Evolutionary conservation across 176 grass and related monocot genomes (phyloP).

Genomic region (Paspalum notatum): DNA sequence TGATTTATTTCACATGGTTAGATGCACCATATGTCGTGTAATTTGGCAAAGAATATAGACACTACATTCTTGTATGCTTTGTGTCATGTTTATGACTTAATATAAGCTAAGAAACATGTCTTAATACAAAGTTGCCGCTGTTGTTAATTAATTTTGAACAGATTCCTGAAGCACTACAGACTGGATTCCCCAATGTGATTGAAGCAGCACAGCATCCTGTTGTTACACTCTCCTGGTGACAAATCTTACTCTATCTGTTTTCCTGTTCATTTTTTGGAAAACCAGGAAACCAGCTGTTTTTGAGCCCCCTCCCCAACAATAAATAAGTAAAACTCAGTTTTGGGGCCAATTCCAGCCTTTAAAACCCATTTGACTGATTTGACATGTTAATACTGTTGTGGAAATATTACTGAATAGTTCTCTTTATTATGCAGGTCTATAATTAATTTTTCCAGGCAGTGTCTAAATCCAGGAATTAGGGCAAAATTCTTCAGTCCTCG

Average conservation of each 20-base stretch:
- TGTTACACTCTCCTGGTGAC: slow-evolving; percentile 86
- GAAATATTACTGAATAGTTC: slow-evolving; percentile 17
- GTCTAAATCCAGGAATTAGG: slow-evolving; percentile 85
- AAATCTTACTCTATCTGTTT: background rate
- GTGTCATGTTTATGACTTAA: slow-evolving; percentile 16
- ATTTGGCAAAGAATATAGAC: slow-evolving; percentile 20
- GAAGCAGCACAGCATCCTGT: slow-evolving; percentile 88
- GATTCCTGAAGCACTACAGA: slow-evolving; percentile 90
- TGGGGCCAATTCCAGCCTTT: background rate
- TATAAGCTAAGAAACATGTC: slow-evolving; percentile 28
- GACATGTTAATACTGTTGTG: slow-evolving; percentile 4
- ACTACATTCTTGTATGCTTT: slow-evolving; percentile 20
- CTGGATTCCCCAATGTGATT: slow-evolving; percentile 68
- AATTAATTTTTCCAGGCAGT: slow-evolving; percentile 87
- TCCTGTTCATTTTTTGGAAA: background rate
- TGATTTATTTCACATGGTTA: slow-evolving; percentile 12
- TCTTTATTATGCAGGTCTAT: slow-evolving; percentile 73
- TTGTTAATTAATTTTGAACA: slow-evolving; percentile 48
- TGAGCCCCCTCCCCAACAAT: too few relatives aligned
- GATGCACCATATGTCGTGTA: background rate
- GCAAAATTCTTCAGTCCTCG: slow-evolving; percentile 90
- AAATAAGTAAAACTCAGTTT: background rate
- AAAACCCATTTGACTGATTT: background rate
- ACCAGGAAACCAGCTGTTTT: background rate
- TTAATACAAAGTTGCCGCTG: slow-evolving; percentile 30